Conservation (phyloP, 1,284 basidiomycete genomes). For the Cerrena zonata region DNA sequence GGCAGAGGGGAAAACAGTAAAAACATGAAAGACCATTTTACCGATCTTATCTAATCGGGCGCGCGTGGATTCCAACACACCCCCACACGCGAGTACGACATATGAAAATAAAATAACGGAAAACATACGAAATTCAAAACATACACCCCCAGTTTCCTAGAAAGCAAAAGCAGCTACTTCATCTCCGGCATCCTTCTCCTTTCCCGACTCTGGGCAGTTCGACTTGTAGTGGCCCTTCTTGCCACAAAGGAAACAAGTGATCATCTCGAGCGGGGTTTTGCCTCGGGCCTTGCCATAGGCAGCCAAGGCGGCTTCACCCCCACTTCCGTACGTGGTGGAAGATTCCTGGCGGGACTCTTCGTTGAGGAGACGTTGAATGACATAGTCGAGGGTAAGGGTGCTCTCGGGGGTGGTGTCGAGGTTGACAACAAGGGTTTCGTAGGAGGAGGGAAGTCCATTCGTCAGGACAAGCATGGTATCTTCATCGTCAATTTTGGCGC, state of each 20-base stretch:
- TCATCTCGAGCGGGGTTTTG: background rate
- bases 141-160: too few species aligned
- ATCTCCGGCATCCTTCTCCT: too few species aligned
- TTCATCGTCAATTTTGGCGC: conserved; percentile 21
- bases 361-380: conserved; percentile 25
- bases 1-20: too few species aligned
- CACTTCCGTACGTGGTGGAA: background rate
- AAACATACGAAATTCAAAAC: too few species aligned
- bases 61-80: too few species aligned
- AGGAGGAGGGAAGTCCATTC: conserved; percentile 23
- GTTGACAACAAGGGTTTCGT: conserved; percentile 23
- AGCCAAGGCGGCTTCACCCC: background rate
- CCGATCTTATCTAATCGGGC: too few species aligned
- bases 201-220: background rate
- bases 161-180: too few species aligned
- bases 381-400: conserved; percentile 20
- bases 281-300: background rate
- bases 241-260: background rate
- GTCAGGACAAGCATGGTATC: conserved; percentile 28
- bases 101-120: too few species aligned
- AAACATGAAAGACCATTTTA: too few species aligned
- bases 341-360: conserved; percentile 21
- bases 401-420: conserved; percentile 21
- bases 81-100: too few species aligned
- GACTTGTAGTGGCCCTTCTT: conserved; percentile 1